Evolutionary conservation across 2,329 filamentous ascomycete genomes (phyloP).

Genomic region (Aureobasidium sp.): DNA sequence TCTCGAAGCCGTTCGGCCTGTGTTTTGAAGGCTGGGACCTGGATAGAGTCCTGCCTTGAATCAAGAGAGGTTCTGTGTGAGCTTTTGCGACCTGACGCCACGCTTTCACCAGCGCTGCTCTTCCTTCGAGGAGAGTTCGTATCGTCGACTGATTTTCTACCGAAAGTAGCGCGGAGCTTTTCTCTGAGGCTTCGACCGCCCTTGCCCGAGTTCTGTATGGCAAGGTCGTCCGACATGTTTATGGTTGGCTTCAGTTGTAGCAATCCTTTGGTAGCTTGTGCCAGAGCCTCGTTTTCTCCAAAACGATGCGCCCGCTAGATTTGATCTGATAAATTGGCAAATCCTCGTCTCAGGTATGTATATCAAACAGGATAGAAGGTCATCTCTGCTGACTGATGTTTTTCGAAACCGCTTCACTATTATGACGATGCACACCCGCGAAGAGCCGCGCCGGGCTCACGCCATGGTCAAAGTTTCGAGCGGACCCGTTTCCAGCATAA

Average conservation of each 20-base stretch:
- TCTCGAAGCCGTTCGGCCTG: constrained; percentile 5
- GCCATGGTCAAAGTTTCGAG: constrained; percentile 1
- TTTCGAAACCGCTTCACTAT: background rate
- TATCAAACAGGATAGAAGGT: background rate
- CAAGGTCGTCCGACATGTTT: constrained; percentile 9
- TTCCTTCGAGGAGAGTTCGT: background rate
- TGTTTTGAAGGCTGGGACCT: constrained; percentile 3
- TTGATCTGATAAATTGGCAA: background rate
- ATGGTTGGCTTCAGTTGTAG: constrained; percentile 1
- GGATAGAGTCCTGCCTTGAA: background rate
- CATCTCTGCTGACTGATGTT: background rate
- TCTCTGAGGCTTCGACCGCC: constrained; percentile 4
- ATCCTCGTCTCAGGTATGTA: background rate
- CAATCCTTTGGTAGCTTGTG: background rate
- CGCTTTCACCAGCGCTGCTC: background rate
- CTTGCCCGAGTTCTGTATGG: background rate
- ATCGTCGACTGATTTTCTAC: constrained; percentile 5
- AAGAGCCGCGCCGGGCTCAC: constrained; percentile 2
- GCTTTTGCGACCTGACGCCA: constrained; percentile 1
- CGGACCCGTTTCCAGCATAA: background rate
- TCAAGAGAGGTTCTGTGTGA: background rate
- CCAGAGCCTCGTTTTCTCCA: background rate
- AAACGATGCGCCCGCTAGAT: background rate
- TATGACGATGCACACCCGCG: constrained; percentile 9
- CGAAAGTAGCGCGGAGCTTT: background rate